A percentile compares a stretch with the other conserved stretches of the same genome.
Conservation (phyloP, 495 filamentous ascomycete genomes). For the Astrothelium subdiscretum region DNA sequence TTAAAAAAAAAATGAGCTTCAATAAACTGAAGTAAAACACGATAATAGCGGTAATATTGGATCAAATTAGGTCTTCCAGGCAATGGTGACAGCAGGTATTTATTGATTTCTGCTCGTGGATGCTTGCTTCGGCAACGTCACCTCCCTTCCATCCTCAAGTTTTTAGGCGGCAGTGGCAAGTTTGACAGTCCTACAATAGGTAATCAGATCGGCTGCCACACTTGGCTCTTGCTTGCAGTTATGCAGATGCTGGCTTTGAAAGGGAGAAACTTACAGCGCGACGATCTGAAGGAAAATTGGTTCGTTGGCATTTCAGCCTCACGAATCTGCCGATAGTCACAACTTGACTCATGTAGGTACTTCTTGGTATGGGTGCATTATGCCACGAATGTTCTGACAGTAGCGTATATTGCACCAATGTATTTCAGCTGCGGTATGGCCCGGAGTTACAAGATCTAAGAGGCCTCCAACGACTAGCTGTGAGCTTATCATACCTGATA, state of each 20-base stretch:
- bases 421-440: not conserved
- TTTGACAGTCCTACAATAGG: not conserved
- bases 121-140: not conserved
- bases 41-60: not conserved
- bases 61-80: not conserved
- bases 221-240: not conserved
- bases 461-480: not conserved
- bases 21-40: not conserved
- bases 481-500: not conserved
- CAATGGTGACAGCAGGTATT: not conserved
- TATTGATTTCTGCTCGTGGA: not conserved
- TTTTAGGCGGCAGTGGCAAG: not conserved
- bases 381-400: not conserved
- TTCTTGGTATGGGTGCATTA: not conserved
- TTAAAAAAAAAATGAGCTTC: not conserved
- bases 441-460: not conserved
- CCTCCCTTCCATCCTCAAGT: not conserved
- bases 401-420: not conserved
- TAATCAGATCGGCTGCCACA: not conserved
- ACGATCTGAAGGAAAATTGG: not conserved
- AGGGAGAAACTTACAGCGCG: not conserved
- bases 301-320: not conserved
- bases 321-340: not conserved
- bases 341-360: not conserved
- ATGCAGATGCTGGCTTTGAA: not conserved